These are phyloP conservation scores for Niebla homalea DNA, from an alignment of 495 filamentous ascomycete species.

Conservation along the genomic window DNA sequence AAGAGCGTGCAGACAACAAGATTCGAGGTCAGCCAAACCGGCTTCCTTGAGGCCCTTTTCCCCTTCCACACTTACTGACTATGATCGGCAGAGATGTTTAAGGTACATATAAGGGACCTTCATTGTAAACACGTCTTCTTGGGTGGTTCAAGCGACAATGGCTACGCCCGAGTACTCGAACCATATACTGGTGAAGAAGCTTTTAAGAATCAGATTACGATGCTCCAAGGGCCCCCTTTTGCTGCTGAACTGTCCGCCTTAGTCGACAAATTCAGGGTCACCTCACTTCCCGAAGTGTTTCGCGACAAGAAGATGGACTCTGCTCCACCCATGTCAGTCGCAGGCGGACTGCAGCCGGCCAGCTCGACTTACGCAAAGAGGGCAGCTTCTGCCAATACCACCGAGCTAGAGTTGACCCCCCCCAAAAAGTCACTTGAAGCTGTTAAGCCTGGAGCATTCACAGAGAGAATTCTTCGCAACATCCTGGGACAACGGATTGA, in stretches of 20 bases:
- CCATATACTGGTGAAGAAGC: conserved; percentile 9
- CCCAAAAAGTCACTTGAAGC: not conserved
- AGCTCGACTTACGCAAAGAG: conserved; percentile 14
- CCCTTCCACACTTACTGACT: not conserved
- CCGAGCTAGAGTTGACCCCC: not conserved
- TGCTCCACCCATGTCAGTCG: conserved; percentile 11
- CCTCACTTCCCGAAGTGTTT: conserved; percentile 18
- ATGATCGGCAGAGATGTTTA: conserved; percentile 14
- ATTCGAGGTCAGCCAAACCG: conserved; percentile 14
- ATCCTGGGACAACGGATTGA: conserved; percentile 18
- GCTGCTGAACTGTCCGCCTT: conserved; percentile 17
- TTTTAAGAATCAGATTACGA: conserved; percentile 13
- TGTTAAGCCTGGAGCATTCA: not conserved
- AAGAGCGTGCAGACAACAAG: conserved; percentile 26
- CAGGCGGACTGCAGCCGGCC: conserved; percentile 4
- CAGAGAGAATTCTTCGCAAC: conserved; percentile 12
- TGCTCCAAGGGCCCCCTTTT: conserved; percentile 22
- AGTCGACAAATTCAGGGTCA: conserved; percentile 11
- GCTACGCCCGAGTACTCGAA: conserved; percentile 21
- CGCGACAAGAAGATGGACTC: conserved; percentile 14
- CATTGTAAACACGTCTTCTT: conserved; percentile 21
- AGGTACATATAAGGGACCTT: conserved; percentile 15
- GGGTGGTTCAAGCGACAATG: conserved; percentile 22
- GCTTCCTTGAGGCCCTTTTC: no score
- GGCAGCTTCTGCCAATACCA: conserved; percentile 11